Base-by-base conservation (phyloP, 2,329 filamentous ascomycete species). In the Neonectria ditissima region DNA sequence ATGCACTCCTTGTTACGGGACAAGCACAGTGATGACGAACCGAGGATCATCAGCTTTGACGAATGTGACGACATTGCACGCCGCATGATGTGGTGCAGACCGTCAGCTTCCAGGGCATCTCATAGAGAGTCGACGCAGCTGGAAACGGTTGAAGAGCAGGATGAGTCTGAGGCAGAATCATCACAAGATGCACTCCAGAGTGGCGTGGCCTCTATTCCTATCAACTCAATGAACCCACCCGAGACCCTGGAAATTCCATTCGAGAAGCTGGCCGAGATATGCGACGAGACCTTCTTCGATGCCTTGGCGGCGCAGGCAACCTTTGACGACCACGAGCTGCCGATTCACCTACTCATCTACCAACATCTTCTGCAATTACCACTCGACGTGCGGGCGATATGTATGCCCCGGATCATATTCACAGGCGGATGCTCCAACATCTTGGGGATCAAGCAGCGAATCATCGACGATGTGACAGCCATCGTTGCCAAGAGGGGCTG, bases 331-430 rank as follows among this genome's bases (percentile, higher is more conserved):
- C 86, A 99, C 70, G 95, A 98, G 68, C 85, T 92, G 18, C 90
- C 95, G 0, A 74, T 98, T 1, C 92, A 92, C 55, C 76, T 89
- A 13, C 84, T 98, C 9, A 83, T 97, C 3, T 97, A 97, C 78
- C 86, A 87, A 56, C 86, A 89, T 39, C 85, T 99, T 1, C 83
- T 97, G 1, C 84, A 88, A 8, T 83, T 97, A 1, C 92, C 94
- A 0, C 81, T 95, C 4, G 96, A 99, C 77, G 89, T 94, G 4
- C 89, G 96, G 24, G 90, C 92, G 1, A 80, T 91, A 5, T 97
- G 95, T 77, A 96, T 97, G 89, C 90, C 94, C 1, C 91, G 95
- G 41, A 92, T 98, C 48, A 83, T 97, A 16, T 92, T 99, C 73
- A 91, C 91, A 0, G 96, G 96, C 32, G 93, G 93, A 2, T 91